phyloP scores from a whole-genome alignment of 768 basidiomycete genomes.

The Phylloporus sp. region DNA sequence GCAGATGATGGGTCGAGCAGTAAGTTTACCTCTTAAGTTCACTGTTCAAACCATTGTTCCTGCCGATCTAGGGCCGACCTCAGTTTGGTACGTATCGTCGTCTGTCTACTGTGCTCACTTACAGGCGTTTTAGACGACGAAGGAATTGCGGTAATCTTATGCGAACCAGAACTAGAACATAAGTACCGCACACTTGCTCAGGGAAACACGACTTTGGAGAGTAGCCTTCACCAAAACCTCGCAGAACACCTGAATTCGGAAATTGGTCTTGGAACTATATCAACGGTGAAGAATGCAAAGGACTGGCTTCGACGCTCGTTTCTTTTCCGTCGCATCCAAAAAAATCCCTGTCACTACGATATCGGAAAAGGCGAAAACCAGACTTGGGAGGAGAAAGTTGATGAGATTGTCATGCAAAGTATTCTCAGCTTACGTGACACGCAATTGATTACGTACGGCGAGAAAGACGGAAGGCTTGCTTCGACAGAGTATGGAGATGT shows the following conservation, averaged over 20 bases:
- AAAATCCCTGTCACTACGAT: slow-evolving; percentile 77
- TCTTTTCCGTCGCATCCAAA: slow-evolving; percentile 77
- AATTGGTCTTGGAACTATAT: slow-evolving; percentile 83
- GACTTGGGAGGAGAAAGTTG: slow-evolving; percentile 66
- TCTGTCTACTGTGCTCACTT: not conserved
- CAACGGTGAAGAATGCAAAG: slow-evolving; percentile 60
- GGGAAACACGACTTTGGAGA: slow-evolving; percentile 78
- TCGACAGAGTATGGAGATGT: slow-evolving; percentile 79
- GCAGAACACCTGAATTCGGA: slow-evolving; percentile 93
- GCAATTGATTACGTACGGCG: slow-evolving; percentile 49
- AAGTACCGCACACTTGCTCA: slow-evolving; percentile 69
- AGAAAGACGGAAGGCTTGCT: slow-evolving; percentile 39
- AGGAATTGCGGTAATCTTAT: slow-evolving; percentile 79
- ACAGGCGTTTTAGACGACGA: slow-evolving; percentile 56
- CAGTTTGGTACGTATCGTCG: slow-evolving; percentile 63
- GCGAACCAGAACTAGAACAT: slow-evolving; percentile 62
- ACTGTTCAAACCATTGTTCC: not conserved
- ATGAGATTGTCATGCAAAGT: slow-evolving; percentile 68
- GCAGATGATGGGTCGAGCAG: slow-evolving; percentile 96
- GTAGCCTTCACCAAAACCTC: slow-evolving; percentile 75
- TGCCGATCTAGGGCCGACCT: slow-evolving; percentile 62
- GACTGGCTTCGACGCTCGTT: slow-evolving; percentile 84
- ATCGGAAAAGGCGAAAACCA: slow-evolving; percentile 51
- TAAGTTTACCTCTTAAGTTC: slow-evolving; percentile 31
- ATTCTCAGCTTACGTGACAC: slow-evolving; percentile 55